Evolutionary conservation across 2,329 filamentous ascomycete species (phyloP), one percentile per base, ranked within the genome.

Genomic region (Trichophyton verrucosum): DNA sequence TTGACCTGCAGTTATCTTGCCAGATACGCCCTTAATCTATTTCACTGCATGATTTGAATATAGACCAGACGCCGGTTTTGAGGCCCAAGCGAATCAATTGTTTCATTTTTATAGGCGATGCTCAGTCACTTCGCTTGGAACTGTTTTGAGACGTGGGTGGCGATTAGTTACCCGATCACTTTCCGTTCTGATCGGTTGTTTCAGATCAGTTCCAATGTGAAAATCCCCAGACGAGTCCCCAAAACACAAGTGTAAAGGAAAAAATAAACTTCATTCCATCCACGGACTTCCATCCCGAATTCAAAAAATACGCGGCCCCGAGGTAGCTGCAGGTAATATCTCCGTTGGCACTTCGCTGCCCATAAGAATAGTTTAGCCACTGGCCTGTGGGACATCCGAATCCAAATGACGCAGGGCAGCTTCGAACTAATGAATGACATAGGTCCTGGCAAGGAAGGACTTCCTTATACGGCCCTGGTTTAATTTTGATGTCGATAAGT

Each of bases 381-480:
- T 70, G 69, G 0, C 77, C 77, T 1, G 68, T 67, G 1, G 94
- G 92, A 74, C 94, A 99, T 0, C 71, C 75, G 68, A 99, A 96
- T 0, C 80, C 78, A 66, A 99, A 76, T 0, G 80, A 74, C 0
- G 90, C 81, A 0, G 94, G 92, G 74, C 94, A 99, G 69, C 83
- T 89, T 74, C 87, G 85, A 9, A 95, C 88, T 1, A 99, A 80
- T 60, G 86, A 83, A 71, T 91, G 94, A 76, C 94, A 99, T 58
- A 96, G 76, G 65, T 95, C 87, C 63, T 88, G 83, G 69, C 92
- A 97, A 0, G 94, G 94, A 7, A 96, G 77, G 20, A 97, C 78
- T 76, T 99, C 94, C 70, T 91, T 95, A 75, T 99, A 97, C 0
- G 94, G 94, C 0, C 94, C 94, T 0, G 94, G 91, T 64, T 80